Conservation (phyloP, 169 alveolate species). For the Plasmodium knowlesi region DNA sequence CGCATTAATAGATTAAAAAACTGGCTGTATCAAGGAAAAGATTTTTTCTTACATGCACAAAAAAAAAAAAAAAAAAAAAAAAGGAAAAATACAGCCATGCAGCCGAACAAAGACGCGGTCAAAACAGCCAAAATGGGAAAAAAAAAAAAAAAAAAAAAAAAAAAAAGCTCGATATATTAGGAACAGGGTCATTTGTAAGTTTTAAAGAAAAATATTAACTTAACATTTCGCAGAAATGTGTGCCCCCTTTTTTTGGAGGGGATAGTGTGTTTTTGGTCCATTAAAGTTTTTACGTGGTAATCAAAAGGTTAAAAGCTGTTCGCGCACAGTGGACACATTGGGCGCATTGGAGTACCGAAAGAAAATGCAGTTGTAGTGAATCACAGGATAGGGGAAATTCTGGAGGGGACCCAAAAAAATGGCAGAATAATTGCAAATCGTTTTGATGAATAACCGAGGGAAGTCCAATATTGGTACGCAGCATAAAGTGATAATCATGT, state of each 20-base stretch:
- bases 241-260: background rate
- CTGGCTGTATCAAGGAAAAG: constrained; percentile 35
- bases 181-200: background rate
- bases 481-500: background rate
- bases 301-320: no score
- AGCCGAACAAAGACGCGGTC: background rate
- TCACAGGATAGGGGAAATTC: background rate
- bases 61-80: no score
- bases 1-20: background rate
- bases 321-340: background rate
- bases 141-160: no score
- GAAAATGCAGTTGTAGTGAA: background rate
- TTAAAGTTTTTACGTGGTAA: background rate
- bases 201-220: no score
- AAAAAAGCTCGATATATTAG: background rate
- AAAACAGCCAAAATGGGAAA: background rate
- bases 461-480: background rate
- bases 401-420: background rate
- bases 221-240: background rate
- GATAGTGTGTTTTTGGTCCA: background rate
- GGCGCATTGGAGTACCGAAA: background rate
- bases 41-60: constrained; percentile 33
- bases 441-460: background rate
- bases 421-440: background rate
- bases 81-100: background rate